Conservation (phyloP, 2,329 filamentous ascomycete species). For the Curvularia lunata region DNA sequence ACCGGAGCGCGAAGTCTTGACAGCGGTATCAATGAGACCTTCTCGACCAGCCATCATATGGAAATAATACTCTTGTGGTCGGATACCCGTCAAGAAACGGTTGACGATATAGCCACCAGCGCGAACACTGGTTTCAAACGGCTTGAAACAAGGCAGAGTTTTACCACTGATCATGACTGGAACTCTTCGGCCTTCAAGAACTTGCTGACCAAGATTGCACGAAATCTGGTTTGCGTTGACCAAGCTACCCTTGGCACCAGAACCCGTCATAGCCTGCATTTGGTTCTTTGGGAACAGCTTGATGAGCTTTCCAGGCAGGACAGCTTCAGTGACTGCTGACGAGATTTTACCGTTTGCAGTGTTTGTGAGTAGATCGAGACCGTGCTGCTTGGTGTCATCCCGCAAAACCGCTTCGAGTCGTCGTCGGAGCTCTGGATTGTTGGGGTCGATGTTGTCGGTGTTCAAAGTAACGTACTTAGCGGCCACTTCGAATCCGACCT, state of each 20-base stretch:
- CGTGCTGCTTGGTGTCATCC: slow-evolving; percentile 88
- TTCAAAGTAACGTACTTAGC: slow-evolving; percentile 87
- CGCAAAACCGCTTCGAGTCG: slow-evolving; percentile 88
- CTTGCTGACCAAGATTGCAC: slow-evolving; percentile 95
- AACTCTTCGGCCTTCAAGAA: slow-evolving; percentile 91
- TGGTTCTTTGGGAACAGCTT: slow-evolving; percentile 97
- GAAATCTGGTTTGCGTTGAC: slow-evolving; percentile 98
- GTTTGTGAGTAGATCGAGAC: slow-evolving; percentile 88
- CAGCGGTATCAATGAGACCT: slow-evolving; percentile 97
- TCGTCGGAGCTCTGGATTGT: slow-evolving; percentile 73
- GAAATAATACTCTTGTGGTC: slow-evolving; percentile 98
- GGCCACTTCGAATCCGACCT: slow-evolving; percentile 78
- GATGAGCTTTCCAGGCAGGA: slow-evolving; percentile 80
- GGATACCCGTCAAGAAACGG: slow-evolving; percentile 96
- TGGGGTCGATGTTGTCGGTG: slow-evolving; percentile 65
- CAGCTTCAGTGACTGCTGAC: slow-evolving; percentile 75
- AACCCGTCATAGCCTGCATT: slow-evolving; percentile 98
- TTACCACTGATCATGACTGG: slow-evolving; percentile 98
- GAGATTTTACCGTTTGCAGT: slow-evolving; percentile 72
- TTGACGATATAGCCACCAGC: slow-evolving; percentile 94
- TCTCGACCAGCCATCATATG: slow-evolving; percentile 99
- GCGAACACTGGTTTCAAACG: slow-evolving; percentile 85
- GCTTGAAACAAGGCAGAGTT: slow-evolving; percentile 89
- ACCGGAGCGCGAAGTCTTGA: slow-evolving; percentile 96
- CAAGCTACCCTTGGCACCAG: slow-evolving; percentile 88